Evolutionary conservation across 2,329 filamentous ascomycete species (phyloP).

Genomic region (Colletotrichum australisinense): DNA sequence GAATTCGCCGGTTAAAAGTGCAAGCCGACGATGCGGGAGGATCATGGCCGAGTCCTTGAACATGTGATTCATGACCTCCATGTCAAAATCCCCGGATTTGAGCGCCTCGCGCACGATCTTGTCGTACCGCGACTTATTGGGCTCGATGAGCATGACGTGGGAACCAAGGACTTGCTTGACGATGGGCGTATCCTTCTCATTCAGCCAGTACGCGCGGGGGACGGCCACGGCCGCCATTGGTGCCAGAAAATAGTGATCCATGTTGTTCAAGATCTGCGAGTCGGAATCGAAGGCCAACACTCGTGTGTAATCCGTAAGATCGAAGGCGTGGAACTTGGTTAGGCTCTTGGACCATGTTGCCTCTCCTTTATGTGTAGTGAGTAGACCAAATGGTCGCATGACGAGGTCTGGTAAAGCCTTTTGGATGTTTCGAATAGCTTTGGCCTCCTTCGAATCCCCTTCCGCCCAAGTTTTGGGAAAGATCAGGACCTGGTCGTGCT

Average conservation of each 20-base stretch:
- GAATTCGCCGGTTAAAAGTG: slow-evolving; percentile 72
- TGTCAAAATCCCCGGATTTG: slow-evolving; percentile 64
- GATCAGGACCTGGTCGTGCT: slow-evolving; percentile 57
- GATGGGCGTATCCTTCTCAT: slow-evolving; percentile 58
- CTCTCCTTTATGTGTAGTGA: slow-evolving; percentile 26
- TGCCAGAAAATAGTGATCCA: slow-evolving; percentile 79
- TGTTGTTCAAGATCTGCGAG: slow-evolving; percentile 67
- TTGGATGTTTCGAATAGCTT: slow-evolving; percentile 7
- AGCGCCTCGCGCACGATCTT: slow-evolving; percentile 54
- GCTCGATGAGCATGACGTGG: slow-evolving; percentile 67
- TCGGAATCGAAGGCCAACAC: slow-evolving; percentile 71
- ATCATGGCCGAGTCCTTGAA: slow-evolving; percentile 69
- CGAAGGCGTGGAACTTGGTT: slow-evolving; percentile 77
- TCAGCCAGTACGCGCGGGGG: slow-evolving; percentile 79
- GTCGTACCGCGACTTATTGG: slow-evolving; percentile 42
- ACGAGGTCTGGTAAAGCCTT: slow-evolving; percentile 11
- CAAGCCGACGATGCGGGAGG: slow-evolving; percentile 73
- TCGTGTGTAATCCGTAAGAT: slow-evolving; percentile 68
- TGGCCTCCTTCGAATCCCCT: slow-evolving; percentile 16
- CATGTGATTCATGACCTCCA: slow-evolving; percentile 74
- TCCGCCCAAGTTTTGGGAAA: slow-evolving; percentile 49
- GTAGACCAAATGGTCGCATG: slow-evolving; percentile 20
- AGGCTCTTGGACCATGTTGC: slow-evolving; percentile 72
- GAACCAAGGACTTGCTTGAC: slow-evolving; percentile 56
- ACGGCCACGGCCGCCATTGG: slow-evolving; percentile 72